phyloP scores from a whole-genome alignment of 768 basidiomycete genomes.

The Podaxis sp. region DNA sequence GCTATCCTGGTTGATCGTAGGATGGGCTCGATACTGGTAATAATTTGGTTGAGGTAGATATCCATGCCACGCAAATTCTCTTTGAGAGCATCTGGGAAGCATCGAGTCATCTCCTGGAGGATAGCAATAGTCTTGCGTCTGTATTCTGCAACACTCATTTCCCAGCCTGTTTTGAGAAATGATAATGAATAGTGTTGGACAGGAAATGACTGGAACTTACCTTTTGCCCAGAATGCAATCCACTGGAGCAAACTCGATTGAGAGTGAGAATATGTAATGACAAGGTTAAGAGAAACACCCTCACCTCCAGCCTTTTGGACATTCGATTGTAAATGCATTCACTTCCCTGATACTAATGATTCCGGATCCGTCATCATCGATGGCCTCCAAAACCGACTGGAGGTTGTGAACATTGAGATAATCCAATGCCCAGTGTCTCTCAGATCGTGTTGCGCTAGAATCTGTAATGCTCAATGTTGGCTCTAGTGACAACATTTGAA shows the following conservation, averaged over 20 bases:
- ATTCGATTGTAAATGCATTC: conserved; percentile 33
- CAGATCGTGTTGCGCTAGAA: conserved; percentile 19
- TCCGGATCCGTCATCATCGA: conserved; percentile 43
- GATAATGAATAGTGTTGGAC: background rate
- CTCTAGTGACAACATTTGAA: background rate
- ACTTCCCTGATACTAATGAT: conserved; percentile 42
- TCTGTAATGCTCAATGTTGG: conserved; percentile 3
- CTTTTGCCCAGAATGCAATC: conserved; percentile 40
- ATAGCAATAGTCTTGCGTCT: conserved; percentile 32
- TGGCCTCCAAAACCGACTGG: conserved; percentile 39
- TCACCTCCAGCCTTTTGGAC: conserved; percentile 38
- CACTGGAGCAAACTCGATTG: conserved; percentile 31
- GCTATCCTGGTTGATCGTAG: conserved; percentile 31
- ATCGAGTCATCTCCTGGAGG: conserved; percentile 30
- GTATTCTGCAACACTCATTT: conserved; percentile 34
- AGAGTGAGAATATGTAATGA: background rate
- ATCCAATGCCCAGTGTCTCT: conserved; percentile 36
- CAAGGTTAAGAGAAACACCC: background rate
- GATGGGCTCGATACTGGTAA: conserved; percentile 33
- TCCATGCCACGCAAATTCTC: conserved; percentile 31
- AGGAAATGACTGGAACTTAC: conserved; percentile 13
- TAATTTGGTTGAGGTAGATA: conserved; percentile 32
- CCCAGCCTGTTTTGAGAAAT: conserved; percentile 28
- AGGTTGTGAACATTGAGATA: conserved; percentile 40
- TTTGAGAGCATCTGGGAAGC: conserved; percentile 28